Base-by-base conservation (phyloP, 352 stramenopile genomes). In the Globisporangium acanthophoron region DNA sequence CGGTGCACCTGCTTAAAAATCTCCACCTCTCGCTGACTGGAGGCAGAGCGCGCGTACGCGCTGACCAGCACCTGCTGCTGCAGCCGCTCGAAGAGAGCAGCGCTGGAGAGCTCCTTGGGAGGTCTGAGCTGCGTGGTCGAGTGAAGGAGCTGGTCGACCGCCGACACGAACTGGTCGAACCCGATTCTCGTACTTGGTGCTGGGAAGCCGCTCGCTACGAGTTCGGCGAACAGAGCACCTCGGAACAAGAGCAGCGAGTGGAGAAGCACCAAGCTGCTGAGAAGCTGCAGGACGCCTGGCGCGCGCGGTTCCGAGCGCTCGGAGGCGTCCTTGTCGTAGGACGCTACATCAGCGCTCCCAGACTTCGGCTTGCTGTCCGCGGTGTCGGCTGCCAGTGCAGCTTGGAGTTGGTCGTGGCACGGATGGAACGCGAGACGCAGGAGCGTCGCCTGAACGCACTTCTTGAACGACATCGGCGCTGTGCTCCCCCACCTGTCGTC, bases 181-280 rank as follows among this genome's bases (percentile, higher is more conserved):
- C 53, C 31, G 48, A 56, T 55, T 12, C 2, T 24, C 12, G 3
- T 39, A 4, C n/a, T 18, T 16, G 52, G 40, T 37, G 52, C n/a
- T 20, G 15, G 33, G n/a, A 24, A 35, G 39, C 1, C 15, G 15
- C 40, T n/a, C 2, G 2, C 20, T 11, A 6, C 5, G 13, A 35
- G 31, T 24, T 29, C 41, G 24, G 31, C 9, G 15, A 24, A 18
- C 24, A 21, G 16, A 11, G 35, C 2, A 8, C 37, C 4, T 16
- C 46, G 59, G 27, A 73, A 80, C 5, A 73, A 27, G 15, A 78
- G 48, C 50, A 70, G 54, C 0, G 70, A 21, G 18, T 88, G 78
- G 37, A 76, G 84, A 13, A 87, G 44, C 9, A 85, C 54, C 8
- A 88, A 59, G 1, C 64, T 55, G 18, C 56, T 78, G 9, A 88